Conservation (phyloP, 2,329 filamentous ascomycete species). For the Helotiales sp. region DNA sequence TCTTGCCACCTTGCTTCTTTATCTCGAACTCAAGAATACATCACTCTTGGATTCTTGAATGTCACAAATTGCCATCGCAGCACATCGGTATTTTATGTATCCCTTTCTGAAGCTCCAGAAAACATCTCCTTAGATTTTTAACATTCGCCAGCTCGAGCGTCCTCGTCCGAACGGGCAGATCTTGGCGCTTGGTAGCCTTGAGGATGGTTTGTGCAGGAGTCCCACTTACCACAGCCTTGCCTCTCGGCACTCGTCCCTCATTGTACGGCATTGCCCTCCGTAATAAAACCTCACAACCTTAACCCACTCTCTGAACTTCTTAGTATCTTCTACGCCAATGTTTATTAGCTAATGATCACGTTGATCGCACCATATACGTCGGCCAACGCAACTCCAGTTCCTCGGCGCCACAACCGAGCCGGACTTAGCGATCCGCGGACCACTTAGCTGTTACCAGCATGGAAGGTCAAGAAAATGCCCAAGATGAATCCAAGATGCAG, state of each 20-base stretch:
- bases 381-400: background rate
- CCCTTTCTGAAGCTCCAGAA: too few relatives aligned
- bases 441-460: background rate
- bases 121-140: too few relatives aligned
- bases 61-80: too few relatives aligned
- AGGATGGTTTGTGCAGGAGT: background rate
- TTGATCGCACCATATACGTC: background rate
- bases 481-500: background rate
- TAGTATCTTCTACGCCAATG: background rate
- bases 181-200: background rate
- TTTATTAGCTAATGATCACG: constrained; percentile 1
- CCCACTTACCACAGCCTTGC: background rate
- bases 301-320: background rate
- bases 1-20: background rate
- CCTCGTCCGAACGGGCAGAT: background rate
- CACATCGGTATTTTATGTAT: too few relatives aligned
- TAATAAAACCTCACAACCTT: too few relatives aligned
- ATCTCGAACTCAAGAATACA: background rate
- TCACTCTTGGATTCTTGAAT: background rate
- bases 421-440: background rate
- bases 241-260: background rate
- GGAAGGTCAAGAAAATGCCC: background rate
- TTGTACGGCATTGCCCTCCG: too few relatives aligned
- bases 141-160: too few relatives aligned
- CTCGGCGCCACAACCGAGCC: background rate